Evolutionary conservation across 1,284 basidiomycete genomes (phyloP).

Genomic region (Flammula alnicola): DNA sequence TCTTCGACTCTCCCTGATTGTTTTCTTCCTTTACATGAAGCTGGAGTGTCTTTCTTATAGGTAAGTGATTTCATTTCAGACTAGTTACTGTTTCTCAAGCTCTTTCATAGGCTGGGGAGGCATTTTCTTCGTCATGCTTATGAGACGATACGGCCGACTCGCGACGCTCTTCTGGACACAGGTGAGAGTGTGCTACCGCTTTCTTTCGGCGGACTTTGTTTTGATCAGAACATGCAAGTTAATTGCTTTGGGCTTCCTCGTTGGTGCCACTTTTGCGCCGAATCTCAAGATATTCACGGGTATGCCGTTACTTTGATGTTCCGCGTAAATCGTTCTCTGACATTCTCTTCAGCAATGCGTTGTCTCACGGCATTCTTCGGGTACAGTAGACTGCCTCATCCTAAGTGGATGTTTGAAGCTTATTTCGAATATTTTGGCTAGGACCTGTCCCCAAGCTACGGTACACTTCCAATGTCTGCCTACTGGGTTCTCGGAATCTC

Average conservation of each 20-base stretch:
- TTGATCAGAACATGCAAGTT: too few relatives aligned
- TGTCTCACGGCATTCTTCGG: slow-evolving; percentile 71
- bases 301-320: slow-evolving; percentile 14
- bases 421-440: slow-evolving; percentile 28
- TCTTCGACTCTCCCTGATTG: too few relatives aligned
- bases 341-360: slow-evolving; percentile 52
- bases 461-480: too few relatives aligned
- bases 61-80: slow-evolving; percentile 27
- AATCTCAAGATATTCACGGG: slow-evolving; percentile 58
- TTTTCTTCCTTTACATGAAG: too few relatives aligned
- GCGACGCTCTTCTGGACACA: slow-evolving; percentile 71
- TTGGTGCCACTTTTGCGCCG: slow-evolving; percentile 58
- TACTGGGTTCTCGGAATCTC: too few relatives aligned
- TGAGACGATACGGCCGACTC: slow-evolving; percentile 61
- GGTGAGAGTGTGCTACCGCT: slow-evolving; percentile 20
- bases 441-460: slow-evolving; percentile 63
- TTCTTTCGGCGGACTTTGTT: too few relatives aligned
- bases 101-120: slow-evolving; percentile 56
- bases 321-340: not conserved
- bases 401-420: not conserved
- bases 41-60: slow-evolving; percentile 62
- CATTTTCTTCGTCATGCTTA: slow-evolving; percentile 61
- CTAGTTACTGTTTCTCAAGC: not conserved
- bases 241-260: slow-evolving; percentile 50
- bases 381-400: slow-evolving; percentile 36